These are phyloP conservation scores for Polygonum maritimum DNA, from an alignment of 148 eudicot species.

Conservation along the genomic window DNA sequence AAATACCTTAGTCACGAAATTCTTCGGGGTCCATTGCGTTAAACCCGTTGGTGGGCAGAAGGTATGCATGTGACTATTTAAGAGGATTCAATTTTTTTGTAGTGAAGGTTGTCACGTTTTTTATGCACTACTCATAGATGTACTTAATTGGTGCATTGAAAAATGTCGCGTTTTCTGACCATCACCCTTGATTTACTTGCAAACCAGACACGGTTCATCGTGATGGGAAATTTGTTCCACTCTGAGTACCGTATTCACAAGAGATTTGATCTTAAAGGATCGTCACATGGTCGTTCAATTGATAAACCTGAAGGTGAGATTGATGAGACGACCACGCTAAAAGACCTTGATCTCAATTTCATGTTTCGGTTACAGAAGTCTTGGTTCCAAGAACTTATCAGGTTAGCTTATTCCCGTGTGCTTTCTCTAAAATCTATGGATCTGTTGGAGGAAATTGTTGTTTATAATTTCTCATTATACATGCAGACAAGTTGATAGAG, in stretches of 20 bases:
- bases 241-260: constrained; percentile 84
- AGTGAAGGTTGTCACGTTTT: not conserved
- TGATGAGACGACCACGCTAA: constrained; percentile 92
- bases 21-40: constrained; percentile 75
- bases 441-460: not conserved
- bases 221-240: constrained; percentile 93
- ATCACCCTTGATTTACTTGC: not conserved
- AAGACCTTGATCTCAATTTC: constrained; percentile 89
- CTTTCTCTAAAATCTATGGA: not conserved
- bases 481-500: constrained; percentile 38
- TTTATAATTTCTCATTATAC: not conserved
- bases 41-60: constrained; percentile 52
- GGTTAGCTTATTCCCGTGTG: constrained; percentile 33
- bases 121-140: not conserved
- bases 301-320: constrained; percentile 84
- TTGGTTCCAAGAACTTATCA: constrained; percentile 87
- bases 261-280: constrained; percentile 91
- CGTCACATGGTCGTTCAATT: constrained; percentile 81
- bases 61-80: constrained; percentile 17
- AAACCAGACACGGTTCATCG: constrained; percentile 76
- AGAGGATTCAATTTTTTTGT: not conserved
- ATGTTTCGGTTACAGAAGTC: constrained; percentile 69
- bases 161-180: not conserved
- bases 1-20: constrained; percentile 60
- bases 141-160: not conserved